A percentile compares a stretch with the other conserved stretches of the same genome.
Evolutionary conservation across 2,329 filamentous ascomycete species (phyloP).

Genomic region (Cylindrodendrum hubeiense): DNA sequence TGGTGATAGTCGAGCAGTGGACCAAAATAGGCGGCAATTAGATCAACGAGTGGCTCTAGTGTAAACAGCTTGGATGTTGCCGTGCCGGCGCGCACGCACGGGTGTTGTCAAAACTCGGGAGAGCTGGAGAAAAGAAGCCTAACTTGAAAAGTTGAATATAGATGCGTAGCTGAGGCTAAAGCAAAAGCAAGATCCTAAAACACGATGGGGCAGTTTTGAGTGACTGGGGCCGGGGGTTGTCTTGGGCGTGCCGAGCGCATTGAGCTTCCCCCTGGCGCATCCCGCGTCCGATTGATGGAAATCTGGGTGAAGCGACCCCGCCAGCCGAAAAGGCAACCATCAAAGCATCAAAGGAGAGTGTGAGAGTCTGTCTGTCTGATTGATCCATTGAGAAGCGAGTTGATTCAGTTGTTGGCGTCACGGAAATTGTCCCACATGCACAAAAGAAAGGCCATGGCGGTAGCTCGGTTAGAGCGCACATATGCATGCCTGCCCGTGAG

Average conservation of each 20-base stretch:
- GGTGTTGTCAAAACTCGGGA: slow-evolving; percentile 8
- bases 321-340: slow-evolving; percentile 10
- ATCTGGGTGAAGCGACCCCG: slow-evolving; percentile 11
- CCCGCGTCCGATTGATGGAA: slow-evolving; percentile 6
- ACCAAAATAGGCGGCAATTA: background rate
- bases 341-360: background rate
- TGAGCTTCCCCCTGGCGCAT: slow-evolving; percentile 24
- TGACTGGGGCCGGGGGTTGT: slow-evolving; percentile 16
- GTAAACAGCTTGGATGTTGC: slow-evolving; percentile 10
- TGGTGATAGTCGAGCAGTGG: background rate
- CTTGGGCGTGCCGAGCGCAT: slow-evolving; percentile 17
- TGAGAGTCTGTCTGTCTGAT: background rate
- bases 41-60: slow-evolving; percentile 1
- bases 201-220: slow-evolving; percentile 27
- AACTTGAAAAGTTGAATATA: slow-evolving; percentile 1
- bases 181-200: slow-evolving; percentile 37
- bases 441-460: background rate
- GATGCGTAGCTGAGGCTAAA: slow-evolving; percentile 31
- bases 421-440: background rate
- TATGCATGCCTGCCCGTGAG: background rate
- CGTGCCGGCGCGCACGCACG: slow-evolving; percentile 9
- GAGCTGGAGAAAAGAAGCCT: slow-evolving; percentile 2
- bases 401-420: background rate
- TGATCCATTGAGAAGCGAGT: background rate
- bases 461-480: background rate